phyloP scores from a whole-genome alignment of 257 asterid species.

The Nicotiana paniculata region DNA sequence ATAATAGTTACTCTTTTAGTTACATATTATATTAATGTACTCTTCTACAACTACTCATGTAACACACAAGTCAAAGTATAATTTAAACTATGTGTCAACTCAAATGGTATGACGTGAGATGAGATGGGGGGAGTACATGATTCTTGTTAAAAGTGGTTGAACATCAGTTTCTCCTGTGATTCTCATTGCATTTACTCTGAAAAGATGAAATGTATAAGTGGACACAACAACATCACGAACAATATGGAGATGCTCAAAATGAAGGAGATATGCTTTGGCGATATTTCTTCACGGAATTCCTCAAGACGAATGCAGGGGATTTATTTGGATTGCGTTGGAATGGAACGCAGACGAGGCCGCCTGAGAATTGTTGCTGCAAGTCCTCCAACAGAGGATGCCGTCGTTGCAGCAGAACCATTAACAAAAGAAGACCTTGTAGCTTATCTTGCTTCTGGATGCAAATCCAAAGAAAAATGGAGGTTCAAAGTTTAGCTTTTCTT shows the following conservation, averaged over 20 bases:
- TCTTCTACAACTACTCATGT: background rate
- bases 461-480: constrained; percentile 96
- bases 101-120: background rate
- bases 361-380: constrained; percentile 73
- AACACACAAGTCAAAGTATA: background rate
- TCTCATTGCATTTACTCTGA: constrained; percentile 41
- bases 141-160: background rate
- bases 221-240: constrained; percentile 18
- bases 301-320: constrained; percentile 25
- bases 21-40: background rate
- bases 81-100: background rate
- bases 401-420: constrained; percentile 78
- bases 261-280: constrained; percentile 34
- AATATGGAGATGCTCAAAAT: constrained; percentile 29
- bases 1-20: background rate
- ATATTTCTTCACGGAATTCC: constrained; percentile 34
- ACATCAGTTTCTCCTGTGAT: background rate
- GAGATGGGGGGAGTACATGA: background rate
- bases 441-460: constrained; percentile 97
- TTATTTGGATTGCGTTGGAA: constrained; percentile 25
- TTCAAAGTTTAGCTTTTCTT: too few species aligned
- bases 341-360: constrained; percentile 30
- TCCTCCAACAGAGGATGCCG: constrained; percentile 93
- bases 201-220: constrained; percentile 29
- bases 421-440: constrained; percentile 78